Evolutionary conservation across 306 rosid species (phyloP), one percentile per base, ranked within the genome.

Genomic region (Begonia fuchsioides): DNA sequence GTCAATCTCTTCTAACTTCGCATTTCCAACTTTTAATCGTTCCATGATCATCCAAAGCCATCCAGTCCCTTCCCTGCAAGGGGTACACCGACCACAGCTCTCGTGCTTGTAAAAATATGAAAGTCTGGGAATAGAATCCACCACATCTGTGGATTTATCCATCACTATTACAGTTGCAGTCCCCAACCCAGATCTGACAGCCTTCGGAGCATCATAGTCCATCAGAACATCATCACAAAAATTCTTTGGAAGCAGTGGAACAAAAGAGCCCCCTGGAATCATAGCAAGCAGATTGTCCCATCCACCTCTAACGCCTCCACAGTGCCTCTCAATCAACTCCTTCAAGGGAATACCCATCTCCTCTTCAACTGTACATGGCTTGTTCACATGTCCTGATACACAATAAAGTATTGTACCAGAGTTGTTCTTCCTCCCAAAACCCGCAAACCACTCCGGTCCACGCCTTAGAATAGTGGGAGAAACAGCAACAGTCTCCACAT

Each of bases 11-110:
- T 90, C 98, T 53, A 90, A 71, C 81, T 79, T 82, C 14, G 98
- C 98, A 73, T 90, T 77, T 51, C 98, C 98, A 67, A 82, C 79
- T 72, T 92, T 92, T 86, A 92, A 49, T 69, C 98, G 79, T 72
- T 92, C 96, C 98, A 92, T 82, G 75, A 92, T 69, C 83, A 60
- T 79, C 98, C 98, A 92, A n/a, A 92, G 96, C 98, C 96, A 92
- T 57, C 98, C 94, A 2, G 98, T 85, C 12, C 98, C 98, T 72
- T 92, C 98, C 71, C 98, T 82, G 77, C 96, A 92, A 13, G 96
- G 98, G 26, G 96, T 92, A 74, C 96, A 92, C 74, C 85, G 96
- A 53, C 98, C 98, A 68, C 98, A 92, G 47, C 98, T 90, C 68
- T 92, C 98, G 12, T 92, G 96, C 75, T 92, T 92, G 86, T 92